Percentiles rank a stretch among this genome's conserved stretches.
Evolutionary conservation across 2,329 filamentous ascomycete species (phyloP).

Genomic region (Pestalotiopsis sp.): DNA sequence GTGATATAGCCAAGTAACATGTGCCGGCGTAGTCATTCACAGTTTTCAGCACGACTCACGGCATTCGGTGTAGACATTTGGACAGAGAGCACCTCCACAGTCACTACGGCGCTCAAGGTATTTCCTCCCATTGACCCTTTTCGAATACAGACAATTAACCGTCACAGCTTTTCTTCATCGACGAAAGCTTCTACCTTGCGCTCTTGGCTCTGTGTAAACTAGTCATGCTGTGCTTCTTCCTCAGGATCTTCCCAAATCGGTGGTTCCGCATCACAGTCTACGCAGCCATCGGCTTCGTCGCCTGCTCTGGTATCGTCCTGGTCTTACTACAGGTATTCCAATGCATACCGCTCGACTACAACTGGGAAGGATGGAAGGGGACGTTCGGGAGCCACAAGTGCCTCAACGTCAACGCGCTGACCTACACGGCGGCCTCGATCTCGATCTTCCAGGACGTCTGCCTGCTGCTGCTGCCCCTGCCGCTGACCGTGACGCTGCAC

Average conservation of each 20-base stretch:
- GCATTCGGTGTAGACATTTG: conserved; percentile 42
- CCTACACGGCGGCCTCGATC: conserved; percentile 30
- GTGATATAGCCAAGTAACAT: conserved; percentile 3
- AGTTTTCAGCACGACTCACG: conserved; percentile 23
- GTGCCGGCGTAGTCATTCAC: conserved; percentile 1
- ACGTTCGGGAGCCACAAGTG: conserved; percentile 27
- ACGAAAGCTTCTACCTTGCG: conserved; percentile 35
- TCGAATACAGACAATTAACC: not conserved
- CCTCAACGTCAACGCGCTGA: conserved; percentile 34
- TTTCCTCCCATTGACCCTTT: not conserved
- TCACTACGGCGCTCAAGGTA: conserved; percentile 35
- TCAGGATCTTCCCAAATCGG: conserved; percentile 33
- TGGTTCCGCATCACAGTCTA: conserved; percentile 29
- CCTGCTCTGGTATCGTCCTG: conserved; percentile 27
- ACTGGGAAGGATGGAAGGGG: conserved; percentile 37
- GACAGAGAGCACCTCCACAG: conserved; percentile 29
- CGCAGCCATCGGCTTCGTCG: conserved; percentile 27
- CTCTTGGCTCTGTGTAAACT: conserved; percentile 33
- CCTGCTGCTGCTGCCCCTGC: conserved; percentile 37
- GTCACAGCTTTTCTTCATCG: conserved; percentile 34
- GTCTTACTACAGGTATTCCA: conserved; percentile 38
- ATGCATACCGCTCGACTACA: conserved; percentile 33
- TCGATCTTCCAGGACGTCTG: conserved; percentile 38
- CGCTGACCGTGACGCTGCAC: conserved; percentile 32
- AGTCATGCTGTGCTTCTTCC: conserved; percentile 34